Percentiles rank a stretch among this genome's conserved stretches.
phyloP scores from a whole-genome alignment of 768 basidiomycete genomes.

The Dacryopinax spathularia region DNA sequence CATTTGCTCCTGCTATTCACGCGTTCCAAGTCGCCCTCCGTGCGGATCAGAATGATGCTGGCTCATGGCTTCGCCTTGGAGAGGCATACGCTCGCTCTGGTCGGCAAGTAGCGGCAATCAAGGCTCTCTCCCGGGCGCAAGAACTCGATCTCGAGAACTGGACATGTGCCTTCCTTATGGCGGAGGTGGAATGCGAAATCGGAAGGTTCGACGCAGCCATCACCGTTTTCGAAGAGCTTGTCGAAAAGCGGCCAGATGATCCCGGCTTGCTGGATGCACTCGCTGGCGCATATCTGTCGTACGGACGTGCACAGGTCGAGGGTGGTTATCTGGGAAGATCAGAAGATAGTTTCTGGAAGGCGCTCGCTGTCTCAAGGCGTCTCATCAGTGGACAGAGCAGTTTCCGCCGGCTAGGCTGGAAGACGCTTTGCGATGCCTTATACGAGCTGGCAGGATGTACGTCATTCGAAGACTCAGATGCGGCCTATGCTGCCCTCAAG shows the following conservation, averaged over 20 bases:
- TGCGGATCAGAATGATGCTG: constrained; percentile 57
- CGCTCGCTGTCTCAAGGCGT: constrained; percentile 38
- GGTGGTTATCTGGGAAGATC: constrained; percentile 65
- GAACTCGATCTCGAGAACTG: constrained; percentile 66
- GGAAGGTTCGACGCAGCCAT: constrained; percentile 68
- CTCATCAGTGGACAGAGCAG: constrained; percentile 41
- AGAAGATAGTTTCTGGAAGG: constrained; percentile 52
- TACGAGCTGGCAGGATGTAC: constrained; percentile 46
- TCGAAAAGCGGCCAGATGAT: constrained; percentile 45
- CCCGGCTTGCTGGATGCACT: constrained; percentile 57
- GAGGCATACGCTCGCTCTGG: constrained; percentile 85
- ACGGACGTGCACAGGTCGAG: constrained; percentile 47
- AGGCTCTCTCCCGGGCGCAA: constrained; percentile 62
- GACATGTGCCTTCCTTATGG: constrained; percentile 71
- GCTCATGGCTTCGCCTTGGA: constrained; percentile 82
- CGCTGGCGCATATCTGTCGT: constrained; percentile 54
- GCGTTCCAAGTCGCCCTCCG: constrained; percentile 77
- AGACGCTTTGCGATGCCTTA: constrained; percentile 61
- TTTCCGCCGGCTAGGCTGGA: constrained; percentile 69
- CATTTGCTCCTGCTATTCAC: constrained; percentile 62
- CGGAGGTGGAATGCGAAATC: constrained; percentile 65
- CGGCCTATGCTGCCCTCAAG: constrained; percentile 13
- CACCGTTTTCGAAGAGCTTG: constrained; percentile 41
- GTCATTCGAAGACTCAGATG: constrained; percentile 32
- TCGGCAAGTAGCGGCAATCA: constrained; percentile 75